Conservation (phyloP, 192 early-diverging fungal species). For the Backusella psychrophila region DNA sequence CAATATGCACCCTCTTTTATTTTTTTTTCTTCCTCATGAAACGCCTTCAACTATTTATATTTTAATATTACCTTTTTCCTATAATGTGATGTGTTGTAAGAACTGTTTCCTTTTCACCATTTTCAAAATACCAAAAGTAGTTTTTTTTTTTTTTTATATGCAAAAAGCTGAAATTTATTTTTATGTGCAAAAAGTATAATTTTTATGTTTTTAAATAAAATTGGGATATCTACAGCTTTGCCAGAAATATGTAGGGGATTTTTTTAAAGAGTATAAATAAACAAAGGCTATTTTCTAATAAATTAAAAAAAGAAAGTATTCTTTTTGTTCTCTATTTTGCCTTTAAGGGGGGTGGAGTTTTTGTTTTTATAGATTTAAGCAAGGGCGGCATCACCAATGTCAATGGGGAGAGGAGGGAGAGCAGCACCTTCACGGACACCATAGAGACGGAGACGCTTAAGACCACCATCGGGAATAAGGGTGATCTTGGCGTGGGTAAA, state of each 20-base stretch:
- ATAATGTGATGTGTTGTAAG: too few relatives aligned
- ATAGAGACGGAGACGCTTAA: constrained; percentile 82
- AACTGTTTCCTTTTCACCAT: not conserved
- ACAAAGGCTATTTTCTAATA: not conserved
- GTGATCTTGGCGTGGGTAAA: constrained; percentile 69
- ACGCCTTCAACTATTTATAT: too few relatives aligned
- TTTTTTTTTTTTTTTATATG: not conserved
- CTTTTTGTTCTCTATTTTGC: not conserved
- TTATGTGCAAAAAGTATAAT: constrained; percentile 2
- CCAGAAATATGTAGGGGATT: not conserved
- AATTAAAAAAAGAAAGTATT: not conserved
- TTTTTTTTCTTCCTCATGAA: too few relatives aligned
- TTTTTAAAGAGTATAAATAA: not conserved
- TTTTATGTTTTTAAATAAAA: constrained; percentile 1
- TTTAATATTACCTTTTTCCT: too few relatives aligned
- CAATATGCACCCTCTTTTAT: too few relatives aligned
- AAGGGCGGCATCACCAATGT: not conserved
- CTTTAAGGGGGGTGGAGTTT: not conserved
- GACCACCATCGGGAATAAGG: constrained; percentile 88
- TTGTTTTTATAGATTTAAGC: not conserved
- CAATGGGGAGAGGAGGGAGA: constrained; percentile 29
- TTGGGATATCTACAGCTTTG: not conserved
- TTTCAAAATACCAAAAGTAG: not conserved
- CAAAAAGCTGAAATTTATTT: constrained; percentile 6
- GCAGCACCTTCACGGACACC: constrained; percentile 52